Base-by-base conservation (phyloP, 2,329 filamentous ascomycete genomes). In the Ascochyta lentis region DNA sequence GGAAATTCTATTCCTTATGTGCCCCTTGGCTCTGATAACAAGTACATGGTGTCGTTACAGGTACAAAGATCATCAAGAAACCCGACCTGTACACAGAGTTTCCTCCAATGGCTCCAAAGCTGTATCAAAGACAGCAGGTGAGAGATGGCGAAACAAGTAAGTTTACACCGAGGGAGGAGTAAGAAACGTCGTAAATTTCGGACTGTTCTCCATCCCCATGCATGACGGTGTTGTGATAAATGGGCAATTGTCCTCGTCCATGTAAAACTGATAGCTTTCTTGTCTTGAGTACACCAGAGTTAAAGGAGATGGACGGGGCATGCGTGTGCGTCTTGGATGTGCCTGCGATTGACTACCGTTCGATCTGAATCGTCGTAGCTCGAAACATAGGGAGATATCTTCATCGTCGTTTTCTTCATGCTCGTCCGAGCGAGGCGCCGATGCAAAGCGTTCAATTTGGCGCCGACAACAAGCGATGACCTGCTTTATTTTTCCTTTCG, bases 221-320 rank as follows among this genome's bases (percentile, higher is more conserved):
- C 37, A 43, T 1, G 37, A 45, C 15, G 53, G 48, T 27, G 54
- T 51, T 8, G 54, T 56, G 22, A 56, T 51, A 33, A 56, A 56
- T 13, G 54, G 54, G 22, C 47, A 24, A 3, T 34, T 48, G 3
- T 47, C 48, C n/a, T 51, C 43, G n/a, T 56, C 48, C 47, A 51
- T 56, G 10, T 56, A 56, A n/a, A 48, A 52, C 6, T 43, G 37
- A 8, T 51, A 56, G 54, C 47, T 56, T 9, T 29, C 24, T 29
- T 42, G 22, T 4, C 48, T 45, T 16, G 29, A 41, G 12, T 23
- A 8, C 3, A 15, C 15, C 16, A 38, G 2, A 24, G 23, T 10
- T 3, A 50, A 16, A 10, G 40, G 34, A 34, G 10, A 12, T 9
- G 46, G 42, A 8, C 37, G 37, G 26, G 16, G 15, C n/a, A 29